phyloP scores from a whole-genome alignment of 2,329 filamentous ascomycete species.

The Fonsecaea erecta region DNA sequence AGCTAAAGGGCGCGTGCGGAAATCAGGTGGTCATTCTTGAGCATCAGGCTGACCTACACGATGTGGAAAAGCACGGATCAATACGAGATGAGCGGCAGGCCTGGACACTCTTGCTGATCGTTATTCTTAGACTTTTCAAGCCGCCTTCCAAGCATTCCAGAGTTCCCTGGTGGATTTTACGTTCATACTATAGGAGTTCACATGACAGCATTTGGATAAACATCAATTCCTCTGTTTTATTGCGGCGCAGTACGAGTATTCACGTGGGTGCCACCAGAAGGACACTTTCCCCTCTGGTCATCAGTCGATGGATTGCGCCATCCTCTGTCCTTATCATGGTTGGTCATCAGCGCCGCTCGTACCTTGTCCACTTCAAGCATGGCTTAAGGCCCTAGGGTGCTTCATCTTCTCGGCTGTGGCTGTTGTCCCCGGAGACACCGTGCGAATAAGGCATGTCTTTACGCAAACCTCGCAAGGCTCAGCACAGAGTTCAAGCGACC shows the following conservation, averaged over 20 bases:
- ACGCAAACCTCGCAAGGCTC: conserved; percentile 1
- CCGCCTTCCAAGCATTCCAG: background rate
- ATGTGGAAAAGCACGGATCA: conserved; percentile 24
- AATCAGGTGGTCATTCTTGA: conserved; percentile 24
- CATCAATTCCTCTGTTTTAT: background rate
- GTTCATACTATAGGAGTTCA: conserved; percentile 1
- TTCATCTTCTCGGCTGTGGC: conserved; percentile 31
- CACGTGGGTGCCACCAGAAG: conserved; percentile 17
- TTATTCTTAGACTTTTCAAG: conserved; percentile 13
- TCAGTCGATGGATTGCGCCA: conserved; percentile 29
- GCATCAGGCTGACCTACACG: conserved; percentile 20
- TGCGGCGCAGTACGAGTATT: background rate
- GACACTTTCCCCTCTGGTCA: conserved; percentile 5
- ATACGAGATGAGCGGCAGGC: background rate
- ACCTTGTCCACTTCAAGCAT: conserved; percentile 24
- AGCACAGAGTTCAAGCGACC: background rate
- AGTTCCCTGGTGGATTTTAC: background rate
- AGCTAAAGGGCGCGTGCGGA: conserved; percentile 31
- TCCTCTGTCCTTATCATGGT: conserved; percentile 19
- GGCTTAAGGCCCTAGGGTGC: conserved; percentile 27
- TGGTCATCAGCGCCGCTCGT: conserved; percentile 7
- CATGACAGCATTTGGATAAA: conserved; percentile 1
- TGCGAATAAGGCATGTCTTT: conserved; percentile 3
- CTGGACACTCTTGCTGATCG: conserved; percentile 14
- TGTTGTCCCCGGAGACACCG: conserved; percentile 25